Conservation (phyloP, 331 rosid genomes). For the Malus hybrid region DNA sequence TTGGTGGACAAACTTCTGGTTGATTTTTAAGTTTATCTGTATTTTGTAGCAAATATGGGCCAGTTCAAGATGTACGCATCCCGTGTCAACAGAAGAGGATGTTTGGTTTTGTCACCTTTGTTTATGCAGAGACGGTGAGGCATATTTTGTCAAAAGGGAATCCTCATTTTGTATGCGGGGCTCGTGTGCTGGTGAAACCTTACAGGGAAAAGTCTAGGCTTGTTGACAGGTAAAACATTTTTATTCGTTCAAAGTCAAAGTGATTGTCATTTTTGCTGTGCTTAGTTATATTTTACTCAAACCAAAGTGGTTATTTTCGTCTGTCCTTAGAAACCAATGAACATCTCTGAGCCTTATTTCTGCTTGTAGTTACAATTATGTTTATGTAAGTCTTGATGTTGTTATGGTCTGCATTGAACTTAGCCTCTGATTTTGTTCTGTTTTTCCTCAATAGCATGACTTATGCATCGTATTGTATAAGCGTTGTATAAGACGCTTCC, state of each 20-base stretch:
- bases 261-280: no score
- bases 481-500: background rate
- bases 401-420: background rate
- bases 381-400: background rate
- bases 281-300: no score
- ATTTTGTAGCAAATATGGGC: constrained; percentile 37
- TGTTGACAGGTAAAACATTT: constrained; percentile 23
- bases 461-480: background rate
- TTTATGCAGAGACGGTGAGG: constrained; percentile 36
- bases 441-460: background rate
- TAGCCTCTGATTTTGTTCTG: background rate
- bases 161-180: constrained; percentile 41
- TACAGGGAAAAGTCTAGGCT: constrained; percentile 39
- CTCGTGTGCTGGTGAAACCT: constrained; percentile 43
- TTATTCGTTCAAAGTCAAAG: background rate
- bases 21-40: background rate
- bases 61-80: constrained; percentile 42
- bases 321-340: background rate
- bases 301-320: background rate
- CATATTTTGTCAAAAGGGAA: constrained; percentile 31
- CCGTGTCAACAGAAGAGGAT: constrained; percentile 46
- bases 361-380: background rate
- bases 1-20: background rate
- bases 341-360: background rate
- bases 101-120: constrained; percentile 48